phyloP scores from a whole-genome alignment of 2,329 filamentous ascomycete species.

The Hypoxylon sp. region DNA sequence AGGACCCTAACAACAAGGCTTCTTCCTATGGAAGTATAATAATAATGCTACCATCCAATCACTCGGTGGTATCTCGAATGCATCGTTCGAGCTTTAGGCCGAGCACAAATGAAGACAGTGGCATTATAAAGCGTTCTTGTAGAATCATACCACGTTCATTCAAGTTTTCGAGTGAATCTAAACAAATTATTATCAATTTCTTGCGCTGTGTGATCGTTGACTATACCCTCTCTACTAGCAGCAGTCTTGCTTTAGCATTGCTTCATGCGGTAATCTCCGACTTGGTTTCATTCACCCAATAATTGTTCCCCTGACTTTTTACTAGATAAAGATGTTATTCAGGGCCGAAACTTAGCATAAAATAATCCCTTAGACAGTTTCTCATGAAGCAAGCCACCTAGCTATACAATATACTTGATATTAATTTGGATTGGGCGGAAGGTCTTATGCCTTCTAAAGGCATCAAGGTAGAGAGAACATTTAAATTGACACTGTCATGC shows the following conservation, averaged over 20 bases:
- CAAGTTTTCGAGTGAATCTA: background rate
- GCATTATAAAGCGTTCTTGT: background rate
- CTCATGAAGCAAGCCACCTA: background rate
- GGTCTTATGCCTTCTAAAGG: constrained; percentile 4
- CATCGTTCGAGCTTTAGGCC: background rate
- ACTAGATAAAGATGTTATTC: background rate
- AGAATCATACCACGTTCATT: background rate
- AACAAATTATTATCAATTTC: background rate
- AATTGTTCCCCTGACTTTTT: background rate
- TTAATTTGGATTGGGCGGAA: constrained; percentile 1
- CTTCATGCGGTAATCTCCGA: background rate
- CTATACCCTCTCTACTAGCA: background rate
- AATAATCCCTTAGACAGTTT: background rate
- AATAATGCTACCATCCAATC: background rate
- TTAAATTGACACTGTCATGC: constrained; percentile 9
- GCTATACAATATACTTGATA: constrained; percentile 6
- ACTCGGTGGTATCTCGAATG: background rate
- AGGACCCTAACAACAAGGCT: background rate
- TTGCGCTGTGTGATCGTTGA: background rate
- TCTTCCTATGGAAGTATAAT: background rate
- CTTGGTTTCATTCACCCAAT: background rate
- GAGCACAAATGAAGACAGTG: background rate
- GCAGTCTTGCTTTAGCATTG: background rate
- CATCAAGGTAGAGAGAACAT: background rate
- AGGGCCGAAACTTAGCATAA: background rate